phyloP scores from a whole-genome alignment of 2,329 filamentous ascomycete genomes.

The Dichotomopilus funicola region DNA sequence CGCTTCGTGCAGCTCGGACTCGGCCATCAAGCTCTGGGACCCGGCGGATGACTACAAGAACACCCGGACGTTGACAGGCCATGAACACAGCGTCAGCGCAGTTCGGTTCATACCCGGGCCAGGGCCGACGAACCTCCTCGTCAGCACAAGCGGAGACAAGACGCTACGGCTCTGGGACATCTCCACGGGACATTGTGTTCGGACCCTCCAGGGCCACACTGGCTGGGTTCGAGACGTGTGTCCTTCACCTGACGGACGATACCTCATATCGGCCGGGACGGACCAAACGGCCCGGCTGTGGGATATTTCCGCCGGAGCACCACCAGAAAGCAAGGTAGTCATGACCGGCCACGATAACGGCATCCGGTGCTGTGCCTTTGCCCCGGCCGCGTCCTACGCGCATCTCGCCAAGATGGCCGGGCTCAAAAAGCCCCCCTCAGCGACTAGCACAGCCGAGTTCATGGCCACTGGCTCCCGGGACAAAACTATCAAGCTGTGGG shows the following conservation, averaged over 20 bases:
- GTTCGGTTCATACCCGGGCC: constrained; percentile 80
- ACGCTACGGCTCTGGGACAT: constrained; percentile 88
- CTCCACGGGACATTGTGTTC: constrained; percentile 85
- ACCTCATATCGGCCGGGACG: constrained; percentile 73
- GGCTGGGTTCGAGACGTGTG: constrained; percentile 90
- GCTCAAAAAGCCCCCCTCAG: constrained; percentile 67
- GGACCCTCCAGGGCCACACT: constrained; percentile 77
- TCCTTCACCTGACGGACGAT: constrained; percentile 76
- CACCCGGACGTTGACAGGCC: constrained; percentile 80
- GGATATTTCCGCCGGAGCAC: constrained; percentile 63
- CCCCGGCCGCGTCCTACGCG: constrained; percentile 69
- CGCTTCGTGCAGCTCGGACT: constrained; percentile 75
- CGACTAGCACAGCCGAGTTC: constrained; percentile 73
- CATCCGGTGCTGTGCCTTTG: constrained; percentile 80
- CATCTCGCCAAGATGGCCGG: constrained; percentile 72
- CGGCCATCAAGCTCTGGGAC: constrained; percentile 95
- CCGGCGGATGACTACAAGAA: constrained; percentile 91
- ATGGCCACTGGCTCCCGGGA: constrained; percentile 84
- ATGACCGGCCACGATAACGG: constrained; percentile 82
- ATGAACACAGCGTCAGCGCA: constrained; percentile 86
- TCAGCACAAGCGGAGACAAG: constrained; percentile 79
- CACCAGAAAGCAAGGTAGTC: constrained; percentile 66
- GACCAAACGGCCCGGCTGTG: constrained; percentile 78
- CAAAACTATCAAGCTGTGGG: constrained; percentile 87
- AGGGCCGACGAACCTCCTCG: constrained; percentile 75